Base-by-base conservation (phyloP, 768 basidiomycete genomes). In the Floccularia luteovirens region DNA sequence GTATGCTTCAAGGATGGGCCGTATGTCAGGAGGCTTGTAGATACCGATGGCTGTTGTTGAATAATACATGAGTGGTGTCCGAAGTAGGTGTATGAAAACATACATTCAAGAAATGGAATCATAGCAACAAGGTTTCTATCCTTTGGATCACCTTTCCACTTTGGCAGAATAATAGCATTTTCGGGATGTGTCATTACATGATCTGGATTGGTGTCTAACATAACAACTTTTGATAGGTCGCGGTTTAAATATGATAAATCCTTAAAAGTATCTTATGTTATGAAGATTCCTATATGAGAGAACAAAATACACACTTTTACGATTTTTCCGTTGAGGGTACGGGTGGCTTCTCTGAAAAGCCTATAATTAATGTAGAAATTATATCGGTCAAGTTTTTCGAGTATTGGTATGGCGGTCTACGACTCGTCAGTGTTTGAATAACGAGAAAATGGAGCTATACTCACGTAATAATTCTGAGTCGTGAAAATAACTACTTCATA, bases 401-500 rank as follows among this genome's bases (percentile, higher is more conserved):
- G 63, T 38, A 97, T 74, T 13, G 91, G 90, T 19, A 72, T 62
- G 3, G 90, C 94, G 45, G 90, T 93, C 90, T 97, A 49, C 16
- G 23, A 10, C 27, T 14, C n/a, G 43, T 16, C 24, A 33, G n/a
- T 1, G 21, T 43, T 22, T 35, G 27, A 8, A 17, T 16, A 22
- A 20, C 3, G 5, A 10, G 5, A 40, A 34, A 36, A 31, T 2
- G 38, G 20, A 39, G 22, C 27, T 19, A n/a, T 25, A 74, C 88
- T 36, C 48, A 94, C 93, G 60, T 94, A 97, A 52, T 75, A 70
- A 41, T 87, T 76, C 63, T 94, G 90, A 13, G 81, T 74, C 7
- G 93, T 98, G 66, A 98, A 99, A 39, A 99, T 70, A 24, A 98
- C 94, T 42, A 98, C 78, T 67, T 99, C 96, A 58, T 91, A 99